Conservation (phyloP, 2,329 filamentous ascomycete genomes). For the Madurella fahalii region DNA sequence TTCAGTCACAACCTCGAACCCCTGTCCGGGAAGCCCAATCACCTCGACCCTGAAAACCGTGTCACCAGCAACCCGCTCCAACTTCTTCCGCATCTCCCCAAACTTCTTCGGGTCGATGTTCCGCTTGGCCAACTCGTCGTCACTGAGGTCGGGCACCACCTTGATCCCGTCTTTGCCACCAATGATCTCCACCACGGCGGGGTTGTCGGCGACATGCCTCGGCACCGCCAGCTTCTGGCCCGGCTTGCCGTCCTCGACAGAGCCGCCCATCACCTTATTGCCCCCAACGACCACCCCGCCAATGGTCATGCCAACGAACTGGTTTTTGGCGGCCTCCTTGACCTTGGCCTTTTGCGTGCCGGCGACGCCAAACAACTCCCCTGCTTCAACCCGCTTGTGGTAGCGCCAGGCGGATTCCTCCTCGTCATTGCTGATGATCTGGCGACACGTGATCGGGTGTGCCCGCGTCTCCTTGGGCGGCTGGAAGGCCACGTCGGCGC, state of each 20-base stretch:
- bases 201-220: slow-evolving; percentile 35
- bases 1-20: slow-evolving; percentile 29
- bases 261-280: slow-evolving; percentile 42
- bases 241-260: slow-evolving; percentile 45
- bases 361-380: slow-evolving; percentile 33
- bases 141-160: slow-evolving; percentile 52
- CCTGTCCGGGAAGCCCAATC: slow-evolving; percentile 60
- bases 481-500: slow-evolving; percentile 79
- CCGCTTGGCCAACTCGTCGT: slow-evolving; percentile 64
- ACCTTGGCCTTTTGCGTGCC: slow-evolving; percentile 24
- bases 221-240: slow-evolving; percentile 44
- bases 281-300: slow-evolving; percentile 53
- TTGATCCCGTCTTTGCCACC: slow-evolving; percentile 38
- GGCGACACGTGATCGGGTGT: slow-evolving; percentile 71
- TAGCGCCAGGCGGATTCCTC: slow-evolving; percentile 39
- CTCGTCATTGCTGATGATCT: slow-evolving; percentile 58
- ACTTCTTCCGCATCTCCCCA: slow-evolving; percentile 62
- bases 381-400: slow-evolving; percentile 37
- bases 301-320: slow-evolving; percentile 37
- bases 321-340: slow-evolving; percentile 17
- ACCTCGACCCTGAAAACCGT: slow-evolving; percentile 78
- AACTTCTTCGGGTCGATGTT: slow-evolving; percentile 64
- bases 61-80: slow-evolving; percentile 65
- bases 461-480: slow-evolving; percentile 74
- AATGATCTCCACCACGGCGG: slow-evolving; percentile 41